Percentiles rank a stretch among this genome's conserved stretches.
Conservation (phyloP, 1,284 basidiomycete species). For the Sporisorium sorghi region DNA sequence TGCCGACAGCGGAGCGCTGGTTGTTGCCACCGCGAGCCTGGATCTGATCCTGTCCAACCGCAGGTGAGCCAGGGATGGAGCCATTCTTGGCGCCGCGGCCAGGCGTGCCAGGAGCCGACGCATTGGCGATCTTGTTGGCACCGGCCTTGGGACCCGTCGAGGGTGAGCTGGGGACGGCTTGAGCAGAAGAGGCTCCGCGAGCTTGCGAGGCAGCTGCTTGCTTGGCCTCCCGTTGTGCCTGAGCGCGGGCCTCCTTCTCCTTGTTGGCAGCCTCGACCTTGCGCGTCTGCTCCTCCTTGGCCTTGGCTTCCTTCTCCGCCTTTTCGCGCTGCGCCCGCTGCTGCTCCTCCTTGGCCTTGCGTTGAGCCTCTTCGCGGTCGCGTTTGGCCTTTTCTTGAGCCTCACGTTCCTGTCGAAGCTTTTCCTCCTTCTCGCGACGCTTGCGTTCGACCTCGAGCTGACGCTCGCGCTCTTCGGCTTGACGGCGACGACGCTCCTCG, state of each 20-base stretch:
- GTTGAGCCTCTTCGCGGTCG: slow-evolving; percentile 68
- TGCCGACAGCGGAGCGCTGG: slow-evolving; percentile 10
- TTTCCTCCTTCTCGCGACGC: slow-evolving; percentile 78
- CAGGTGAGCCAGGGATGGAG: slow-evolving; percentile 39
- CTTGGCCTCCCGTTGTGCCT: slow-evolving; percentile 72
- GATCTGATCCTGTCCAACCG: slow-evolving; percentile 17
- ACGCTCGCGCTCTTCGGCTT: slow-evolving; percentile 71
- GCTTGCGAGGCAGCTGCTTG: slow-evolving; percentile 49
- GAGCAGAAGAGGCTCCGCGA: slow-evolving; percentile 15
- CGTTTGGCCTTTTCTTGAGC: slow-evolving; percentile 69
- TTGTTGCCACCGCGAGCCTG: slow-evolving; percentile 13
- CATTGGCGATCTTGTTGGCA: slow-evolving; percentile 18
- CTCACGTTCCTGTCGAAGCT: slow-evolving; percentile 73
- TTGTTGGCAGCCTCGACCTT: slow-evolving; percentile 44
- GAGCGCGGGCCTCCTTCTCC: slow-evolving; percentile 63
- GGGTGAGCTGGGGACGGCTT: slow-evolving; percentile 25
- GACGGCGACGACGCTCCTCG: slow-evolving; percentile 74
- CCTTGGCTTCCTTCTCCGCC: slow-evolving; percentile 59
- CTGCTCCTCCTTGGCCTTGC: slow-evolving; percentile 66
- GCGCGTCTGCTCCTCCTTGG: slow-evolving; percentile 47
- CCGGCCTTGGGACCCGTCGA: slow-evolving; percentile 23
- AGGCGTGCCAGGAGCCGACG: slow-evolving; percentile 26
- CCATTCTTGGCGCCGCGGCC: slow-evolving; percentile 32
- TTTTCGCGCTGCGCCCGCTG: slow-evolving; percentile 73
- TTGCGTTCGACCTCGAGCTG: slow-evolving; percentile 74